Base-by-base conservation (phyloP, 805 yeast genomes). In the Diddensiella transvaalensis region DNA sequence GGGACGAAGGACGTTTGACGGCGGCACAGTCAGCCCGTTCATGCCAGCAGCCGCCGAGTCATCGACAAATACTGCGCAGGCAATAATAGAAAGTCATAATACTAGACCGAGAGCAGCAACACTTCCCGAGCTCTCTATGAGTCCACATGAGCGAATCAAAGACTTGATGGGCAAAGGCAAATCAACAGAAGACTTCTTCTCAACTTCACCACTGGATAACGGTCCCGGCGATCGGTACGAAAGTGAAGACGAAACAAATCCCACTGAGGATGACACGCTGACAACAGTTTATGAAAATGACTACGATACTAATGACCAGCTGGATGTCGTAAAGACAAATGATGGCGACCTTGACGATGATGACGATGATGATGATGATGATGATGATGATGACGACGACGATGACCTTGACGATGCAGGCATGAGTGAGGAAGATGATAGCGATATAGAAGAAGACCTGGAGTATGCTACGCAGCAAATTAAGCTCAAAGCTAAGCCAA, bases 371-470 rank as follows among this genome's bases (percentile, higher is more conserved):
- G 58, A 58, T 22, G 59, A 57, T 15, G 61, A 57, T 11, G 57
- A 57, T 13, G 60, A 54, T 22, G 53, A 56, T 23, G 66, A 66
- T n/a, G 65, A 61, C 8, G 65, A 60, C 4, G 61, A 55, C 17
- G 66, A 60, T 29, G 63, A 30, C 32, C 32, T 29, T 21, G 36
- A 24, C 23, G 36, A 3, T 32, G n/a, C 21, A 29, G 41, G 35
- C 22, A 22, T 66, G 44, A 61, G 68, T 23, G 67, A 66, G 40
- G 76, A 70, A 19, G 75, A 70, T 38, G 71, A 65, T 39, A 64
- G 63, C 38, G 69, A 69, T 38, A 52, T 71, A n/a, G 75, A 67
- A 45, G 73, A 69, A 40, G 69, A 69, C n/a, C 57, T 73, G 49
- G 59, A 66, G 41, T 60, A 62, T 47, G 64, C 69, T 4, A 61